phyloP scores from a whole-genome alignment of 192 early-diverging fungal species.

The Fimicolochytrium jonesii region DNA sequence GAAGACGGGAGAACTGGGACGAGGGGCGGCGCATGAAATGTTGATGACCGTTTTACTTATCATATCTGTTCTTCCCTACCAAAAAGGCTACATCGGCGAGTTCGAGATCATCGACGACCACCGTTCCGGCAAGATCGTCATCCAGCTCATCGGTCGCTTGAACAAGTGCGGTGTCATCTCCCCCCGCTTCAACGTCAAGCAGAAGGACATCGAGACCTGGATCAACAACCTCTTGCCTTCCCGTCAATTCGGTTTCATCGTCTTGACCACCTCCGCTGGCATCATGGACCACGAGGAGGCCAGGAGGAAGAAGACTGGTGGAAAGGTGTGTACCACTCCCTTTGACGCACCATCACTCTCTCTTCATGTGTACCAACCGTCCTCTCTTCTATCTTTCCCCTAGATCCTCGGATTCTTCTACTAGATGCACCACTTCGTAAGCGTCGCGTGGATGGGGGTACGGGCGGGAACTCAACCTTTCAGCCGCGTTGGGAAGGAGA shows the following conservation, averaged over 20 bases:
- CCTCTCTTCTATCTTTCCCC: not conserved
- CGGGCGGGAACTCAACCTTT: no score
- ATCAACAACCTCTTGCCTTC: slow-evolving; percentile 94
- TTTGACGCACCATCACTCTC: no score
- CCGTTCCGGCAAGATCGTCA: slow-evolving; percentile 95
- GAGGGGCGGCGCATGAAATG: no score
- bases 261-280: slow-evolving; percentile 88
- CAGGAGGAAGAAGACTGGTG: slow-evolving; percentile 93
- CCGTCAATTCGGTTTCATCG: slow-evolving; percentile 97
- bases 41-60: not conserved
- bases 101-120: slow-evolving; percentile 99
- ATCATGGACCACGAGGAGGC: slow-evolving; percentile 99
- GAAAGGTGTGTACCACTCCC: no score
- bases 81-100: slow-evolving; percentile 93
- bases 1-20: no score
- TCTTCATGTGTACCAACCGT: not conserved
- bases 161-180: slow-evolving; percentile 99
- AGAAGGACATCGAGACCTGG: slow-evolving; percentile 94
- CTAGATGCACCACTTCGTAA: no score
- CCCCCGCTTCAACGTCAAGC: slow-evolving; percentile 96
- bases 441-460: no score
- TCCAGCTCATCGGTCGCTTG: slow-evolving; percentile 96
- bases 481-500: no score
- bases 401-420: slow-evolving; percentile 91
- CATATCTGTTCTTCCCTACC: slow-evolving; percentile 4